Conservation (phyloP, 2,329 filamentous ascomycete species). For the Fusarium sp. region DNA sequence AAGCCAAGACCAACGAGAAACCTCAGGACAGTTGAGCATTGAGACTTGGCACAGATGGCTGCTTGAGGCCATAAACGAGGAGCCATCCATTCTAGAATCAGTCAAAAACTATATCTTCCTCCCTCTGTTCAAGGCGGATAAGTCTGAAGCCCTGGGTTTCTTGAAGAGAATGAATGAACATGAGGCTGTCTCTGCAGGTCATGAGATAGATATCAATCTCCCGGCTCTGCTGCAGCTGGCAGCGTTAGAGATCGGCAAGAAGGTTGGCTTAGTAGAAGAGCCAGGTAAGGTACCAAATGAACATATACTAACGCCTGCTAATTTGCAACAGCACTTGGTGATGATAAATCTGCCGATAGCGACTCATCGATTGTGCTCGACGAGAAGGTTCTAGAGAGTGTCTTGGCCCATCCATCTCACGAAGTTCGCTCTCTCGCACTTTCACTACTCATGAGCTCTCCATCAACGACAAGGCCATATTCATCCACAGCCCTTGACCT, state of each 20-base stretch:
- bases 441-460: constrained; percentile 80
- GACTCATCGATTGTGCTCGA: constrained; percentile 48
- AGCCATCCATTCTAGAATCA: constrained; percentile 66
- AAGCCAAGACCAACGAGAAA: constrained; percentile 39
- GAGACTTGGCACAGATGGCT: constrained; percentile 67
- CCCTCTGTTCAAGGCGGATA: constrained; percentile 69
- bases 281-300: constrained; percentile 56
- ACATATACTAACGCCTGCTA: constrained; percentile 11
- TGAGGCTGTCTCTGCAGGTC: constrained; percentile 57
- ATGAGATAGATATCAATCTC: constrained; percentile 58
- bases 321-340: constrained; percentile 43
- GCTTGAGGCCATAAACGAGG: constrained; percentile 57
- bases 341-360: constrained; percentile 28
- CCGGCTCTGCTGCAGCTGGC: constrained; percentile 71
- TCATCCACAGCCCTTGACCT: constrained; percentile 68
- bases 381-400: constrained; percentile 58
- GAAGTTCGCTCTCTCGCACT: constrained; percentile 82
- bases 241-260: constrained; percentile 77
- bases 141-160: constrained; percentile 63
- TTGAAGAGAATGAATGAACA: constrained; percentile 66
- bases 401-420: constrained; percentile 66
- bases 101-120: constrained; percentile 73
- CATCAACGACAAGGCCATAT: constrained; percentile 78
- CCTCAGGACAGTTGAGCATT: constrained; percentile 46
- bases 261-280: constrained; percentile 74